These are phyloP conservation scores for Boletellus ananas DNA, from an alignment of 768 basidiomycete species.

Conservation along the genomic window DNA sequence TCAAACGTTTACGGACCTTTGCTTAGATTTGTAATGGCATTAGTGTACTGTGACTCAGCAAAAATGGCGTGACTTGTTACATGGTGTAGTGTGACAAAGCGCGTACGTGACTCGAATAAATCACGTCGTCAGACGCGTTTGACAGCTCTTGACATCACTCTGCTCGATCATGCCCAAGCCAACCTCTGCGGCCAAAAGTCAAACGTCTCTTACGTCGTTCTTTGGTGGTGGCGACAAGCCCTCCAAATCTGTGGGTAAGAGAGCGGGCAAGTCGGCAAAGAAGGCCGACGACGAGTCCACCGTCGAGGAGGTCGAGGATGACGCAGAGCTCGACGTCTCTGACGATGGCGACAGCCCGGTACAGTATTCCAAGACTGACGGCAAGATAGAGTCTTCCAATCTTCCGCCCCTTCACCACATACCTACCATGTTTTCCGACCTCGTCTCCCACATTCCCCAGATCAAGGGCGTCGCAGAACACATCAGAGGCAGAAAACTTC, in stretches of 20 bases:
- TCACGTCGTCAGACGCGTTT: constrained; percentile 11
- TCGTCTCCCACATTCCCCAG: constrained; percentile 61
- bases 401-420: constrained; percentile 76
- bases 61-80: constrained; percentile 6
- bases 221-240: constrained; percentile 39
- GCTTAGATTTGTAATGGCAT: constrained; percentile 6
- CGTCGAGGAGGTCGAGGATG: constrained; percentile 33
- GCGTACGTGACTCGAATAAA: constrained; percentile 25
- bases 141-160: background rate
- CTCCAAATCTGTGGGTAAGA: constrained; percentile 22
- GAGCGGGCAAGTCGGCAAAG: constrained; percentile 30
- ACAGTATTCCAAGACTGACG: constrained; percentile 36
- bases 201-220: constrained; percentile 54
- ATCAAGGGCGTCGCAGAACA: constrained; percentile 64
- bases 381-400: constrained; percentile 50
- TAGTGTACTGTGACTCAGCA: constrained; percentile 1
- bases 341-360: constrained; percentile 30
- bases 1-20: background rate
- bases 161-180: constrained; percentile 45
- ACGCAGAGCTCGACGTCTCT: constrained; percentile 31
- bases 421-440: constrained; percentile 71
- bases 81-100: constrained; percentile 3
- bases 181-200: constrained; percentile 40
- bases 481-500: constrained; percentile 75
- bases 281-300: constrained; percentile 30